Evolutionary conservation across 2,329 filamentous ascomycete species (phyloP).

Genomic region (Fusarium palustre): DNA sequence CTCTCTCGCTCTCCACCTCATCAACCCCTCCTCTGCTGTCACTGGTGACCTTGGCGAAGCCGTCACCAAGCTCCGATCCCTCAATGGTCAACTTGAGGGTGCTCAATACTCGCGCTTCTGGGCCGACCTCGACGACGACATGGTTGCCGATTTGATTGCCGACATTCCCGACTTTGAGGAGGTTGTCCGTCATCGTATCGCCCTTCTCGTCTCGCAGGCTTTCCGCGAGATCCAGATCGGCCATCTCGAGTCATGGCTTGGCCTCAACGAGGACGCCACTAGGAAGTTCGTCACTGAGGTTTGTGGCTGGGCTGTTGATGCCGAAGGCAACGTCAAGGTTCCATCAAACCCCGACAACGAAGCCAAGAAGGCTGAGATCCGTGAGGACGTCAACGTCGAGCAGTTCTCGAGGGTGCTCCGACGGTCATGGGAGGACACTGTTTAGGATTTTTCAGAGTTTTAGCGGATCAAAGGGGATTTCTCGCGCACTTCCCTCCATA

Average conservation of each 20-base stretch:
- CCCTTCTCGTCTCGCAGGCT: constrained; percentile 83
- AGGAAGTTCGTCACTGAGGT: constrained; percentile 86
- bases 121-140: constrained; percentile 92
- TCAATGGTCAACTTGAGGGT: constrained; percentile 88
- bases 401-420: constrained; percentile 84
- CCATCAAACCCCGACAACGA: constrained; percentile 97
- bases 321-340: constrained; percentile 74
- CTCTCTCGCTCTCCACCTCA: constrained; percentile 91
- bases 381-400: constrained; percentile 93
- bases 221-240: constrained; percentile 78
- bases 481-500: constrained; percentile 39
- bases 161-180: constrained; percentile 97
- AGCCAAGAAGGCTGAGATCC: constrained; percentile 93
- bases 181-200: constrained; percentile 89
- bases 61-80: constrained; percentile 83
- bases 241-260: constrained; percentile 80
- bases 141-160: constrained; percentile 94
- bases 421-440: constrained; percentile 82
- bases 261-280: constrained; percentile 74
- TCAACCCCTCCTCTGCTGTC: constrained; percentile 79
- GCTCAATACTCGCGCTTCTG: constrained; percentile 95
- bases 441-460: constrained; percentile 45
- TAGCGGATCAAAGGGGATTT: constrained; percentile 34
- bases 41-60: constrained; percentile 86
- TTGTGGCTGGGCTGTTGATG: constrained; percentile 85